A percentile compares a stretch with the other conserved stretches of the same genome.
Evolutionary conservation across 306 rosid genomes (phyloP).

Genomic region (Castanospermum australe): DNA sequence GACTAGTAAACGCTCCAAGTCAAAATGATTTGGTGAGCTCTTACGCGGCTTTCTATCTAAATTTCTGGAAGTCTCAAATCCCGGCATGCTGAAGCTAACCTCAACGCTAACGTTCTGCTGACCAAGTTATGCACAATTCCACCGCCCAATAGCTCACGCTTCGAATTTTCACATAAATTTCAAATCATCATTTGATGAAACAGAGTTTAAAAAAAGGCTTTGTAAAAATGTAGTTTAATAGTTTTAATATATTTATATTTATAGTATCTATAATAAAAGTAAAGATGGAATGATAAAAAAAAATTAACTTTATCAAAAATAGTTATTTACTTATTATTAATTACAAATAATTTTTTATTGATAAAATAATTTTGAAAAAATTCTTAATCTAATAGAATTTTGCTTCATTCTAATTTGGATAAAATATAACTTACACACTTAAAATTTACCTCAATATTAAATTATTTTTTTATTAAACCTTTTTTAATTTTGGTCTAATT

Average conservation of each 20-base stretch:
- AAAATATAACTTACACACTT: no score
- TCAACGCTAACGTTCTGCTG: slow-evolving; percentile 7
- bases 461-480: no score
- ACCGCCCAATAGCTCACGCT: slow-evolving; percentile 15
- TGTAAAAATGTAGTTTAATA: not conserved
- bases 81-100: slow-evolving; percentile 1
- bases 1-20: slow-evolving; percentile 18
- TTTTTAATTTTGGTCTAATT: no score
- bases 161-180: not conserved
- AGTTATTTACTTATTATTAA: no score
- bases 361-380: no score
- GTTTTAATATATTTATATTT: not conserved
- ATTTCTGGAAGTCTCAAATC: slow-evolving; percentile 29
- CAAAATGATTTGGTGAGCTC: slow-evolving; percentile 25
- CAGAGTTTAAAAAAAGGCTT: not conserved
- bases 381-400: no score
- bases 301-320: no score
- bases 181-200: not conserved
- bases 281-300: no score
- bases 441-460: no score
- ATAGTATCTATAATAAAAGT: no score
- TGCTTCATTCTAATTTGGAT: no score
- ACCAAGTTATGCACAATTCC: slow-evolving; percentile 14
- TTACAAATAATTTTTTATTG: no score
- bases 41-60: slow-evolving; percentile 25